Evolutionary conservation across 805 yeast species (phyloP).

Genomic region (Saccharomycopsis microspora): DNA sequence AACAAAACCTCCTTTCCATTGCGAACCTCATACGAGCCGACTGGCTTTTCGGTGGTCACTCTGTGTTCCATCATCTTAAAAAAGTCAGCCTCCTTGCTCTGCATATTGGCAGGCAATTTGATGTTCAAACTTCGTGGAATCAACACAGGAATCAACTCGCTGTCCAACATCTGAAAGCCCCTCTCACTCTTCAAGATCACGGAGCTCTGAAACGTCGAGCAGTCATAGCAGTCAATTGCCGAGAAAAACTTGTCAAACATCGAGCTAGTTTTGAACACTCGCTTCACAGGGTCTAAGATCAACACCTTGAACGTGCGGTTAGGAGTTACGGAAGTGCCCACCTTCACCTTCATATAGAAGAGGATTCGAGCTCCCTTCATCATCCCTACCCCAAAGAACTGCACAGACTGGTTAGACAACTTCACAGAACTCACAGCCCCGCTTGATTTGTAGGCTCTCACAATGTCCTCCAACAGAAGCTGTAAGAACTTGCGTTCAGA

Average conservation of each 20-base stretch:
- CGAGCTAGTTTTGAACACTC: slow-evolving; percentile 5
- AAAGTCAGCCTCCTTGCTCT: slow-evolving; percentile 5
- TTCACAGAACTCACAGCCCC: not conserved
- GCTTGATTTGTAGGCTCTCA: not conserved
- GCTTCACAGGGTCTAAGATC: slow-evolving; percentile 6
- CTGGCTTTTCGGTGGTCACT: slow-evolving; percentile 6
- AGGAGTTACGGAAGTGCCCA: slow-evolving; percentile 8
- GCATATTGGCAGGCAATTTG: not conserved
- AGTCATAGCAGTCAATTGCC: slow-evolving; percentile 11
- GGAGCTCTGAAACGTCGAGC: slow-evolving; percentile 3
- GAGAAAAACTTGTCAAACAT: slow-evolving; percentile 14
- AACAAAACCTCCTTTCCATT: slow-evolving; percentile 8
- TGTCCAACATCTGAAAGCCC: slow-evolving; percentile 14
- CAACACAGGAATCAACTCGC: slow-evolving; percentile 1
- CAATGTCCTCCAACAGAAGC: slow-evolving; percentile 3
- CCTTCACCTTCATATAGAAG: slow-evolving; percentile 15
- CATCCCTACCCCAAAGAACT: slow-evolving; percentile 8
- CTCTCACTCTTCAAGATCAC: slow-evolving; percentile 11
- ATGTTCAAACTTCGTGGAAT: slow-evolving; percentile 11
- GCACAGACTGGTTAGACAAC: slow-evolving; percentile 13
- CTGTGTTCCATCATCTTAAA: slow-evolving; percentile 7
- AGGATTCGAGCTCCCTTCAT: slow-evolving; percentile 4
- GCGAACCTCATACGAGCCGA: slow-evolving; percentile 7
- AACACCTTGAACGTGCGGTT: slow-evolving; percentile 10
- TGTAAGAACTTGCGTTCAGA: slow-evolving; percentile 14